A percentile compares a stretch with the other conserved stretches of the same genome.
phyloP scores from a whole-genome alignment of 2,329 filamentous ascomycete genomes.

The Boeremia lycopersici region DNA sequence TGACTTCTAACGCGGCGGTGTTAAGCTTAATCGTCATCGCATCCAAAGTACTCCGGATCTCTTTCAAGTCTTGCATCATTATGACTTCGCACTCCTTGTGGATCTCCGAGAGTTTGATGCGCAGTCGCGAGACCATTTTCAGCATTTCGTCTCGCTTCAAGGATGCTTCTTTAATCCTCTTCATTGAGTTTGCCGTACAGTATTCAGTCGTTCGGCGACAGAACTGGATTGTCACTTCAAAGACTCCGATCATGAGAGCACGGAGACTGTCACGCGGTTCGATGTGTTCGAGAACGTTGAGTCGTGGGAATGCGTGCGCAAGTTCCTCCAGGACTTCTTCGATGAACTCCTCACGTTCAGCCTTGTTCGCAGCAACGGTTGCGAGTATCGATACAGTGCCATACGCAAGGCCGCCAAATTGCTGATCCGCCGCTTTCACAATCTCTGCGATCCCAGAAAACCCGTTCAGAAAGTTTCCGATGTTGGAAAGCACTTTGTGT shows the following conservation, averaged over 20 bases:
- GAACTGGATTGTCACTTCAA: background rate
- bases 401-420: slow-evolving; percentile 15
- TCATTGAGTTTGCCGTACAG: background rate
- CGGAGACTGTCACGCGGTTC: background rate
- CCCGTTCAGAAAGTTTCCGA: slow-evolving; percentile 1
- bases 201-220: slow-evolving; percentile 7
- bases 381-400: slow-evolving; percentile 7
- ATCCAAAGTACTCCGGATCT: background rate
- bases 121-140: background rate
- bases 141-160: background rate
- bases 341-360: slow-evolving; percentile 2
- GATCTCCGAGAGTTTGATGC: background rate
- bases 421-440: slow-evolving; percentile 5
- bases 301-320: slow-evolving; percentile 8
- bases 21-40: background rate
- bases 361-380: slow-evolving; percentile 1
- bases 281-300: slow-evolving; percentile 2
- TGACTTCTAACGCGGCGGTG: background rate
- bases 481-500: slow-evolving; percentile 1
- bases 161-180: background rate
- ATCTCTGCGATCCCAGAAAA: slow-evolving; percentile 11
- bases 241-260: background rate
- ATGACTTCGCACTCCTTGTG: background rate
- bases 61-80: background rate
- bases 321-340: slow-evolving; percentile 7